Evolutionary conservation across 768 basidiomycete genomes (phyloP).

Genomic region (Pleurotus platypus): DNA sequence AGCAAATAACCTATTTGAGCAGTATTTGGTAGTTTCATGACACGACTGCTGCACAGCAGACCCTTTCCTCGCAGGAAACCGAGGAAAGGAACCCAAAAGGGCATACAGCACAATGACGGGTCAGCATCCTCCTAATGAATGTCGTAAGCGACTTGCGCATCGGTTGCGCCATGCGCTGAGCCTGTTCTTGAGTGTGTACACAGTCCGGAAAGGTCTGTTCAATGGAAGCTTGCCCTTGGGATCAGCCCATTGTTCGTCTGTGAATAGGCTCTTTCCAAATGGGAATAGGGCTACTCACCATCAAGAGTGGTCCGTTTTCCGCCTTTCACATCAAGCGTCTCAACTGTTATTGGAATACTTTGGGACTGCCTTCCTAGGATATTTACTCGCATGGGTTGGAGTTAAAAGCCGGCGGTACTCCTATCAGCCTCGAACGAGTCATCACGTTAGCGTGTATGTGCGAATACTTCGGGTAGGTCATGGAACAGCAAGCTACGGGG

Average conservation of each 20-base stretch:
- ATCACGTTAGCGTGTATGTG: background rate
- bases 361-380: background rate
- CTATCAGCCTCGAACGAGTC: background rate
- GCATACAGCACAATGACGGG: constrained; percentile 6
- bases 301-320: background rate
- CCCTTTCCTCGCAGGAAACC: constrained; percentile 4
- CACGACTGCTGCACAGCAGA: constrained; percentile 7
- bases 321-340: too few relatives aligned
- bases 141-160: constrained; percentile 1
- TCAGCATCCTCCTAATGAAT: background rate
- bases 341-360: background rate
- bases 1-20: background rate
- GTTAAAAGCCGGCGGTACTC: background rate
- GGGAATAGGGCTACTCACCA: background rate
- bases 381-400: background rate
- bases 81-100: constrained; percentile 8
- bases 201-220: background rate
- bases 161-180: background rate
- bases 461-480: too few relatives aligned
- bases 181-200: background rate
- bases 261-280: constrained; percentile 1
- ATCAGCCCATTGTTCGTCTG: constrained; percentile 6
- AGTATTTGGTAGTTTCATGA: background rate
- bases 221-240: background rate
- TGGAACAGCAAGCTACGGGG: background rate